Percentiles rank a stretch among this genome's conserved stretches.
These are phyloP conservation scores for Acanthamoeba healyi DNA, from an alignment of 208 protist species.

Conservation along the genomic window DNA sequence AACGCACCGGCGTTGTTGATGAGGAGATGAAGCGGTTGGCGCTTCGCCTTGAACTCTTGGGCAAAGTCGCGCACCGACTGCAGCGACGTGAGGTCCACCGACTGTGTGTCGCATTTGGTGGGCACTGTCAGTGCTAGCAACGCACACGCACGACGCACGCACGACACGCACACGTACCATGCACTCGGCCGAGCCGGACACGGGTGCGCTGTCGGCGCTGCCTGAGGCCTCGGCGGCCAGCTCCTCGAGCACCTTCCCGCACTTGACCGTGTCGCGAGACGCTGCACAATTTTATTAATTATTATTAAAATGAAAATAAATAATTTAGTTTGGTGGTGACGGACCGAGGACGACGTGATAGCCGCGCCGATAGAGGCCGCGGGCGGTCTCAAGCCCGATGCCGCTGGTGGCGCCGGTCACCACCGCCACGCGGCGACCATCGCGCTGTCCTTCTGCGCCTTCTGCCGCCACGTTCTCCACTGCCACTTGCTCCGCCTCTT, in stretches of 20 bases:
- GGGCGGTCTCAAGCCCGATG: conserved; percentile 38
- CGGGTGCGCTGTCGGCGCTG: too few relatives aligned
- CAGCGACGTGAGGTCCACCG: conserved; percentile 32
- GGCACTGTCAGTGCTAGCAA: too few relatives aligned
- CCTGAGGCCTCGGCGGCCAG: not conserved
- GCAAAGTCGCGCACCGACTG: conserved; percentile 29
- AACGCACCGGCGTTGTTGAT: conserved; percentile 14
- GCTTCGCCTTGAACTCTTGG: not conserved
- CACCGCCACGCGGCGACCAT: not conserved
- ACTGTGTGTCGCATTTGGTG: not conserved
- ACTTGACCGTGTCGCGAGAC: not conserved
- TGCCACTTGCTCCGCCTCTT: too few relatives aligned
- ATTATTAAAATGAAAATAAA: not conserved
- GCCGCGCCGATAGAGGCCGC: not conserved
- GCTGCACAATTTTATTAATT: not conserved
- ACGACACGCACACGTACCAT: not conserved
- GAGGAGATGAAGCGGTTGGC: not conserved
- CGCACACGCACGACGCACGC: not conserved
- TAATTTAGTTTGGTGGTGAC: not conserved
- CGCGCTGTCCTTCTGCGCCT: not conserved
- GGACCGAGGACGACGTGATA: conserved; percentile 23
- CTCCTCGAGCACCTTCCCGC: not conserved
- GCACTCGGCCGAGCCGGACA: too few relatives aligned
- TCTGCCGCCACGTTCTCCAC: not conserved
- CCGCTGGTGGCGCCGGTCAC: conserved; percentile 34